Evolutionary conservation across 225 moss, liverwort and hornwort species (phyloP).

Genomic region (Rhytidiadelphus loreus): DNA sequence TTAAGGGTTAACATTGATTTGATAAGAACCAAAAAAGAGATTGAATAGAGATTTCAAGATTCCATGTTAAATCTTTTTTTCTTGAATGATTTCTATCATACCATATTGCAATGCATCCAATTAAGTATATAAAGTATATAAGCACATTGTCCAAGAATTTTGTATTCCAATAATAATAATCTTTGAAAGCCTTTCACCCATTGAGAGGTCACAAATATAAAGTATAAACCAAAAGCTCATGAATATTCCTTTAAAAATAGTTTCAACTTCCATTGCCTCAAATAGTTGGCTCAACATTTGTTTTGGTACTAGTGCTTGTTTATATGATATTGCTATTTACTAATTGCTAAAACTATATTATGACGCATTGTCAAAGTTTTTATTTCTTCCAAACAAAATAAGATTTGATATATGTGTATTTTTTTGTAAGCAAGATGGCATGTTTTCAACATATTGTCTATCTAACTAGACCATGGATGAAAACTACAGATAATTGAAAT

Average conservation of each 20-base stretch:
- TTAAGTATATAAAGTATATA: background rate
- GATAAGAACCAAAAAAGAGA: background rate
- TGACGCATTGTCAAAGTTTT: no score
- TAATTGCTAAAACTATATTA: no score
- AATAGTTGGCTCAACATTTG: background rate
- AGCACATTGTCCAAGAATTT: background rate
- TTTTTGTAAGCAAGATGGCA: no score
- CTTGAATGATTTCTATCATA: background rate
- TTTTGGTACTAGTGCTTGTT: no score
- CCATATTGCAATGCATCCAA: background rate
- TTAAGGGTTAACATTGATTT: no score
- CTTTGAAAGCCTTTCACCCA: background rate
- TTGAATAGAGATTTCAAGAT: background rate
- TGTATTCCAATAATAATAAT: background rate
- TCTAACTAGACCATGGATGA: no score
- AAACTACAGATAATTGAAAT: no score
- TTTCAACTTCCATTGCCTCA: background rate
- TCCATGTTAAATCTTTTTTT: background rate
- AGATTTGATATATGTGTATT: no score
- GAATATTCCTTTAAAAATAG: background rate
- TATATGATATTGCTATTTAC: no score
- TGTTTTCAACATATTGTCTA: no score
- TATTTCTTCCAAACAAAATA: no score
- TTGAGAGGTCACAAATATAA: background rate
- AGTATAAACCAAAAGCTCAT: background rate